A percentile compares a stretch with the other conserved stretches of the same genome.
Conservation (phyloP, 2,329 filamentous ascomycete genomes). For the Lachnellula subtilissima region DNA sequence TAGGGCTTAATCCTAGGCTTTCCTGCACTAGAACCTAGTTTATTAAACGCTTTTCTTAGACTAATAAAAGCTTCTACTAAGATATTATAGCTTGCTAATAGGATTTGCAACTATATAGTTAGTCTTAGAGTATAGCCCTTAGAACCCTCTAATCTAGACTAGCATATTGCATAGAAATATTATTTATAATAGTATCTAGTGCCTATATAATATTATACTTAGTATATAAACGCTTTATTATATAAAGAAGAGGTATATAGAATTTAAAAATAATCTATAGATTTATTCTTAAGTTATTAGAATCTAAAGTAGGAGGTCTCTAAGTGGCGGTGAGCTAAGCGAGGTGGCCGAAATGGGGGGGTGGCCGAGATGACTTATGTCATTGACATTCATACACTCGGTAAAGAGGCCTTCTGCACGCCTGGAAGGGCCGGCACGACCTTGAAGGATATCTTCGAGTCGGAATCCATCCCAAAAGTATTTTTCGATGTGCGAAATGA, state of each 20-base stretch:
- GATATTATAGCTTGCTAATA: neutral
- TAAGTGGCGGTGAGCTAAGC: constrained; percentile 8
- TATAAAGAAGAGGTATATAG: neutral
- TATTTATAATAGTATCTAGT: constrained; percentile 1
- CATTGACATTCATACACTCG: no score
- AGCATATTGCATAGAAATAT: neutral
- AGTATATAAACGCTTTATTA: constrained; percentile 5
- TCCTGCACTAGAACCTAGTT: neutral
- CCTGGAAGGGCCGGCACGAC: no score
- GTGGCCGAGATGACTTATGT: neutral
- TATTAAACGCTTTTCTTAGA: neutral
- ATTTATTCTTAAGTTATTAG: neutral
- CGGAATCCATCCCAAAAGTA: no score
- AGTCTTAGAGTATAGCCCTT: neutral
- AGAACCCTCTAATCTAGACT: neutral
- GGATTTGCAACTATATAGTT: neutral
- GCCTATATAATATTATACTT: constrained; percentile 2
- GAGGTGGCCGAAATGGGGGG: constrained; percentile 5
- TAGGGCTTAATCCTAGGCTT: constrained; percentile 1
- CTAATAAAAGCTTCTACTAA: neutral
- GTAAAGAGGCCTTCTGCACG: no score
- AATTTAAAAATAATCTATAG: constrained; percentile 1
- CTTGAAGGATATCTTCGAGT: no score
- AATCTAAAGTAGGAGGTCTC: constrained; percentile 1
- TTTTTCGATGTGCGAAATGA: no score